A percentile compares a stretch with the other conserved stretches of the same genome.
Evolutionary conservation across 305 asterid genomes (phyloP).

Genomic region (Fraxinus xanthoxyloides): DNA sequence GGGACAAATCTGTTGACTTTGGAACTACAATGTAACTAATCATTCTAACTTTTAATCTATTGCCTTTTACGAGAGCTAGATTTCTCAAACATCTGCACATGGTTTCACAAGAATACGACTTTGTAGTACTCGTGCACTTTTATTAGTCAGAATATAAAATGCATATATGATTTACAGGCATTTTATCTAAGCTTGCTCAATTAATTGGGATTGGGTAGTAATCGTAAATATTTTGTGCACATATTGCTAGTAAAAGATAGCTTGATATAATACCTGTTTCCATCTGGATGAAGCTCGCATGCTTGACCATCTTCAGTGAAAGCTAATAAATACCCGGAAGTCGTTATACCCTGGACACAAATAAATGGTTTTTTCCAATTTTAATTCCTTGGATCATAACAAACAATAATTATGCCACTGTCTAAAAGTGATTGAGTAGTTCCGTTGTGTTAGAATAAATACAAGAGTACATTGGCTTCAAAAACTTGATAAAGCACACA

Average conservation of each 20-base stretch:
- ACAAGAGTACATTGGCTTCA: not conserved
- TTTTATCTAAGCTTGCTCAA: slow-evolving; percentile 4
- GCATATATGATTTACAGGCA: not conserved
- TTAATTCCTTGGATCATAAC: slow-evolving; percentile 4
- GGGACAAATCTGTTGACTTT: not conserved
- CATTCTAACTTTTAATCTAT: not conserved
- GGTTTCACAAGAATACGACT: not conserved
- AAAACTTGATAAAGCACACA: slow-evolving; percentile 9
- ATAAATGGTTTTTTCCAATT: slow-evolving; percentile 12
- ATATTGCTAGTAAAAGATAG: not conserved
- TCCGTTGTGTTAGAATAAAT: slow-evolving; percentile 1
- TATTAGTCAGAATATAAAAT: not conserved
- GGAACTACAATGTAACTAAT: not conserved
- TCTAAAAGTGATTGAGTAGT: not conserved
- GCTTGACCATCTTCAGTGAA: slow-evolving; percentile 64
- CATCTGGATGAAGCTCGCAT: slow-evolving; percentile 97
- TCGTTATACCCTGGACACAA: slow-evolving; percentile 68
- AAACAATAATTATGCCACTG: not conserved
- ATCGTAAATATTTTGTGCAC: slow-evolving; percentile 4
- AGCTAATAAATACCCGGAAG: slow-evolving; percentile 77
- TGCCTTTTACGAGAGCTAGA: not conserved
- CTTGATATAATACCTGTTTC: slow-evolving; percentile 66
- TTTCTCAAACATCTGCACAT: not conserved
- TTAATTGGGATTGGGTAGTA: slow-evolving; percentile 14
- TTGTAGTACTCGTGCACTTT: not conserved